These are phyloP conservation scores for Fusarium sublunatum DNA, from an alignment of 2,329 filamentous ascomycete species.

Conservation along the genomic window DNA sequence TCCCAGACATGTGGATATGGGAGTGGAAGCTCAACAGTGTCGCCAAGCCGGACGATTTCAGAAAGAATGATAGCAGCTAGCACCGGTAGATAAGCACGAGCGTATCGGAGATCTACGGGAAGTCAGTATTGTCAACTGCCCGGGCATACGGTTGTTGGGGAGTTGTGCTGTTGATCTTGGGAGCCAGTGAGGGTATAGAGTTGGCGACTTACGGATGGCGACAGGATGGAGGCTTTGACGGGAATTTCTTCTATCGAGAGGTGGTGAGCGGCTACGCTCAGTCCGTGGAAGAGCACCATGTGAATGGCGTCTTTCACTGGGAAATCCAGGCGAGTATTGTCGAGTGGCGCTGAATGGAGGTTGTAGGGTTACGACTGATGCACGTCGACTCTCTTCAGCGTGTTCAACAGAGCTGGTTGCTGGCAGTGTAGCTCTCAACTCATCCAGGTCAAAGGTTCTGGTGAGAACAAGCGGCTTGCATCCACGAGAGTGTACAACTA, in stretches of 20 bases:
- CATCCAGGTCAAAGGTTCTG: slow-evolving; percentile 62
- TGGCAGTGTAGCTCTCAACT: slow-evolving; percentile 60
- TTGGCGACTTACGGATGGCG: slow-evolving; percentile 42
- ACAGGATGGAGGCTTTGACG: slow-evolving; percentile 25
- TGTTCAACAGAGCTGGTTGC: slow-evolving; percentile 44
- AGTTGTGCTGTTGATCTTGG: not conserved
- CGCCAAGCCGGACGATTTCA: slow-evolving; percentile 62
- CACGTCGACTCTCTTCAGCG: slow-evolving; percentile 15
- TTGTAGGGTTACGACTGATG: slow-evolving; percentile 31
- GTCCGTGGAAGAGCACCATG: slow-evolving; percentile 9
- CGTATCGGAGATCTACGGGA: slow-evolving; percentile 47
- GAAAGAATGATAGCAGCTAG: slow-evolving; percentile 67
- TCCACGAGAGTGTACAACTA: slow-evolving; percentile 49
- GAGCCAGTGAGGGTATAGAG: slow-evolving; percentile 11
- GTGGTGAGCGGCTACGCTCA: not conserved
- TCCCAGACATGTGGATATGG: slow-evolving; percentile 67
- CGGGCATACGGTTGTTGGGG: not conserved
- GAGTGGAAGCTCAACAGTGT: slow-evolving; percentile 67
- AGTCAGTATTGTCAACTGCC: slow-evolving; percentile 8
- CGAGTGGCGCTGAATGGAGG: slow-evolving; percentile 5
- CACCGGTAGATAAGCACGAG: slow-evolving; percentile 59
- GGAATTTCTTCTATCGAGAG: slow-evolving; percentile 22
- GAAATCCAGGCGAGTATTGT: slow-evolving; percentile 15
- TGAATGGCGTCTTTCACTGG: slow-evolving; percentile 31
- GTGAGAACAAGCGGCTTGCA: slow-evolving; percentile 61